Evolutionary conservation across 495 filamentous ascomycete species (phyloP), one percentile per base, ranked within the genome.

Genomic region (Penicillium argentinense): DNA sequence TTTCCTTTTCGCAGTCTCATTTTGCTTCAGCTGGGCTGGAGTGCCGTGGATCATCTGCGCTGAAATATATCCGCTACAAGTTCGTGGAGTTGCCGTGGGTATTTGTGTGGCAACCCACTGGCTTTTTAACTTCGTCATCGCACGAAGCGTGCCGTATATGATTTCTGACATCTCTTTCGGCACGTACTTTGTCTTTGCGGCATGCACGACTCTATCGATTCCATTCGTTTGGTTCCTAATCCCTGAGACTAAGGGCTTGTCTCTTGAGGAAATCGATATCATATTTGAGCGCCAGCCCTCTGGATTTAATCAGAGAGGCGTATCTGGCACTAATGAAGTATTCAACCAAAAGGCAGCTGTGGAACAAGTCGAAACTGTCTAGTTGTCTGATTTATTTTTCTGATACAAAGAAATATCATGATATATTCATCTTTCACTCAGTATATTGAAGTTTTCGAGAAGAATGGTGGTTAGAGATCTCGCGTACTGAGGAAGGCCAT

Each of bases 1-100:
- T 66, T 83, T 82, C 67, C 80, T 85, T 59, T 84, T 79, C 71
- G 84, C 82, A 9, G 73, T 78, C 7, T 84, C 79, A 63, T 86
- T 82, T 54, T 78, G 79, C 1, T 75, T 82, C 0, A 74, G 74
- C 3, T 85, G 82, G 81, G 83, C 83, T 50, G 81, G 80, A 9
- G 72, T 75, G 2, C 76, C 78, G 0, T 82, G 78, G 76, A 71
- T 80, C 24, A 52, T 78, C 46, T 75, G 75, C 56, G 66, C 74
- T 32, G 76, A 78, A 42, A 58, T 54, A 9, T 57, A 59, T 16
- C 51, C 49, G 25, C 13, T 41, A 11, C 69, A 74, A 11, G 74
- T 82, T 11, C 66, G 78, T 1, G 70, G 72, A 34, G 69, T 77
- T 8, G 70, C 68, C 2, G 60, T 82, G 32, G 69, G 72, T 32